Base-by-base conservation (phyloP, 2,329 filamentous ascomycete species). In the Verticillium isaacii region DNA sequence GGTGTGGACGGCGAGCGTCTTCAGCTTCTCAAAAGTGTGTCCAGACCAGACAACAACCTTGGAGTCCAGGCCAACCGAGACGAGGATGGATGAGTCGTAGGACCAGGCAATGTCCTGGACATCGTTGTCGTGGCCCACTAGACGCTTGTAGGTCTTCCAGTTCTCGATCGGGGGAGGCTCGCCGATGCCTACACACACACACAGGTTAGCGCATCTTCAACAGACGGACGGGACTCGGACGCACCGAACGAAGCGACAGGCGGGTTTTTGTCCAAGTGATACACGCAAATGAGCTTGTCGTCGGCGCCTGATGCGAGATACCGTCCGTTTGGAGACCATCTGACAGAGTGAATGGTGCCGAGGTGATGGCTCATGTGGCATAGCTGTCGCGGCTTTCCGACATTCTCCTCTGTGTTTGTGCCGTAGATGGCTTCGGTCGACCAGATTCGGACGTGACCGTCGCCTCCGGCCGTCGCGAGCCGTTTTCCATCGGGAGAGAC, bases 31-130 rank as follows among this genome's bases (percentile, higher is more conserved):
- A 69, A 99, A 99, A 0, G 93, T 98, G 76, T 96, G 90, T 1
- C 95, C 96, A 1, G 94, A 98, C 95, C 95, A 99, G 25, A 99
- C 90, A 11, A 99, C 95, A 15, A 99, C 90, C 77, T 99, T 99
- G 54, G 95, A 98, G 77, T 99, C 95, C 67, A 99, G 80, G 1
- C 95, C 96, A 32, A 99, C 95, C 0, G 95, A 98, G 5, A 98
- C 93, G 64, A 99, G 80, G 60, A 99, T 92, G 1, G 94, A 97
- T 34, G 93, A 96, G 78, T 99, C 95, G 72, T 89, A 89, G 23
- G 95, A 97, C 95, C 95, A 99, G 34, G 93, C 95, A 62, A 99
- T 81, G 78, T 99, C 96, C 76, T 99, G 95, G 5, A 99, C 93
- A 78, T 99, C 95, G 72, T 98, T 99, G 71, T 99, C 95, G 74